Conservation (phyloP, 1,284 basidiomycete genomes). For the Apiotrichum sp. region DNA sequence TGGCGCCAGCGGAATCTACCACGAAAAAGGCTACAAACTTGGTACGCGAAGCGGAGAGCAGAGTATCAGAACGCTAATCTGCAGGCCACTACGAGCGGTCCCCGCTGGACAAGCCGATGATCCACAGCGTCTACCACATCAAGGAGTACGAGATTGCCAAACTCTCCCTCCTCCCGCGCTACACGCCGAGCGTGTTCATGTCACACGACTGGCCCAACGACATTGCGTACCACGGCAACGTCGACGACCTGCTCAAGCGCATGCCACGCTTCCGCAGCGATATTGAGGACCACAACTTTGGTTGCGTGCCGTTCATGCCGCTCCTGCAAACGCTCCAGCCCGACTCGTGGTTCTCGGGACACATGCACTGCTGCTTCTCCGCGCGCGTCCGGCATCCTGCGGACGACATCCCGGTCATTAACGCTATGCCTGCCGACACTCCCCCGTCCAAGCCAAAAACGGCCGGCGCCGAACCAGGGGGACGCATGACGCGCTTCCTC, state of each 20-base stretch:
- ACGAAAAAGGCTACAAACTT: constrained; percentile 65
- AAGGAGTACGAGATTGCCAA: constrained; percentile 77
- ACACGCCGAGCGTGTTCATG: constrained; percentile 59
- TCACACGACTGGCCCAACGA: constrained; percentile 95
- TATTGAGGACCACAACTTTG: constrained; percentile 21
- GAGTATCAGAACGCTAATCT: too few relatives aligned
- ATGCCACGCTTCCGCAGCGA: constrained; percentile 82
- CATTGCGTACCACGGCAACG: constrained; percentile 77
- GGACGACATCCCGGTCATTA: constrained; percentile 35
- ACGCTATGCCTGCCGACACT: constrained; percentile 51
- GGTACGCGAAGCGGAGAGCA: constrained; percentile 51
- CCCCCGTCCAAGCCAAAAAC: not conserved
- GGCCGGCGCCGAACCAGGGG: too few relatives aligned
- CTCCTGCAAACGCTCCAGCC: too few relatives aligned
- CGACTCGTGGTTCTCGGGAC: too few relatives aligned
- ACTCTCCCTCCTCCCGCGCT: constrained; percentile 55
- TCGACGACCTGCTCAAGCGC: constrained; percentile 58
- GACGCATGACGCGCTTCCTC: constrained; percentile 54
- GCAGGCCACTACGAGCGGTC: constrained; percentile 53
- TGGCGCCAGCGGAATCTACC: constrained; percentile 91
- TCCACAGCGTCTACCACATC: constrained; percentile 87
- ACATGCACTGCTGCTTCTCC: too few relatives aligned
- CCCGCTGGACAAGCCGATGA: constrained; percentile 57
- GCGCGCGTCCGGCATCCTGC: too few relatives aligned
- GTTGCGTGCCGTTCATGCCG: constrained; percentile 44